Percentiles rank a stretch among this genome's conserved stretches.
These are phyloP conservation scores for Nemophila menziesii DNA, from an alignment of 257 asterid genomes.

Conservation along the genomic window DNA sequence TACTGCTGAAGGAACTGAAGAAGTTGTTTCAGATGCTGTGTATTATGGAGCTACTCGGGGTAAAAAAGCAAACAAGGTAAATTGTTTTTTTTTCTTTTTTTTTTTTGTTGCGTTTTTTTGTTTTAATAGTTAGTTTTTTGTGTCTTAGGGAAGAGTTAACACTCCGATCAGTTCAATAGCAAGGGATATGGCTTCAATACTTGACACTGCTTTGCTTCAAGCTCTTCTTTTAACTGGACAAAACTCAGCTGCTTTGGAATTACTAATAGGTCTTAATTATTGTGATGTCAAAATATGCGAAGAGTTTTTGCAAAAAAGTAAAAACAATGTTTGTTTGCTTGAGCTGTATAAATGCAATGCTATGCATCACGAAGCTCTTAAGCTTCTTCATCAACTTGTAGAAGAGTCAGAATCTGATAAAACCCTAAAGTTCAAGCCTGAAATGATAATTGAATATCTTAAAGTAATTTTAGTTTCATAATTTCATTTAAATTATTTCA, in stretches of 20 bases:
- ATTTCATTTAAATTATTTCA: background rate
- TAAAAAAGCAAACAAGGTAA: conserved; percentile 59
- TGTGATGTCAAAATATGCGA: conserved; percentile 74
- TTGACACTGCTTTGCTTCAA: conserved; percentile 88
- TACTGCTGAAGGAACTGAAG: conserved; percentile 96
- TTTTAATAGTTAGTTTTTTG: background rate
- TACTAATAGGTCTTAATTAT: conserved; percentile 72
- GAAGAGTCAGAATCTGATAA: conserved; percentile 77
- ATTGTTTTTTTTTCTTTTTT: too few relatives aligned
- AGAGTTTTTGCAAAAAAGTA: conserved; percentile 69
- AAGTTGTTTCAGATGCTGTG: conserved; percentile 93
- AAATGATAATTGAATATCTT: conserved; percentile 85
- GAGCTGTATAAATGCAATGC: conserved; percentile 77
- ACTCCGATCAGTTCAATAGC: conserved; percentile 72
- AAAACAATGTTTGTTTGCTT: conserved; percentile 53
- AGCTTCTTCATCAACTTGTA: conserved; percentile 75
- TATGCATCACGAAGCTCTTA: conserved; percentile 85
- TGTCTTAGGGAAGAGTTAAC: conserved; percentile 49
- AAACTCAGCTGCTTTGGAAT: conserved; percentile 68
- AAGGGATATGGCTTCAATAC: conserved; percentile 86
- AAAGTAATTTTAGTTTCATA: conserved; percentile 31
- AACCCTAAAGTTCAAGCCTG: conserved; percentile 78
- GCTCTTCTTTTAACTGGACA: conserved; percentile 86
- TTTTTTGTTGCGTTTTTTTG: background rate
- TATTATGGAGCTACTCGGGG: conserved; percentile 54